Evolutionary conservation across 2,329 filamentous ascomycete genomes (phyloP).

Genomic region (Balansia obtecta): DNA sequence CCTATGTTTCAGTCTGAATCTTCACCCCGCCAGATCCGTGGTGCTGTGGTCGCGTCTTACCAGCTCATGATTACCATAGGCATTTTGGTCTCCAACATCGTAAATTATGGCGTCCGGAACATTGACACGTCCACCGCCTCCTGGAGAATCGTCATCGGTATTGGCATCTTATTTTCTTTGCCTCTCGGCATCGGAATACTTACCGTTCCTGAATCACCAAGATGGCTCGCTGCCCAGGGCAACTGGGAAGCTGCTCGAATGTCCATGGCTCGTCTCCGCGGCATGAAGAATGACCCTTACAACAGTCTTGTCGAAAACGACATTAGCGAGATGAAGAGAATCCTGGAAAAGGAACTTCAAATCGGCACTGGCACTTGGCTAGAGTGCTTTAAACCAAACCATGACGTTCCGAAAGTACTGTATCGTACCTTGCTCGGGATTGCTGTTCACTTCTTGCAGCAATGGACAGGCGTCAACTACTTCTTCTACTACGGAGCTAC

Average conservation of each 20-base stretch:
- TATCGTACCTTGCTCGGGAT: slow-evolving; percentile 56
- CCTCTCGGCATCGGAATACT: slow-evolving; percentile 41
- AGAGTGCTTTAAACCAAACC: slow-evolving; percentile 48
- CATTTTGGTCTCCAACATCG: slow-evolving; percentile 44
- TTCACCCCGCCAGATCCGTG: slow-evolving; percentile 48
- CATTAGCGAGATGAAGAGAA: slow-evolving; percentile 36
- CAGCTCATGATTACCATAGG: slow-evolving; percentile 64
- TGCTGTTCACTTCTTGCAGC: slow-evolving; percentile 52
- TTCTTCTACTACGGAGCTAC: slow-evolving; percentile 56
- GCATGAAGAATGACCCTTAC: slow-evolving; percentile 32
- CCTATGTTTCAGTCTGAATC: slow-evolving; percentile 58
- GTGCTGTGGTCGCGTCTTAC: slow-evolving; percentile 55
- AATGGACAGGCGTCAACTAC: slow-evolving; percentile 51
- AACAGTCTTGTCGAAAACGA: slow-evolving; percentile 37
- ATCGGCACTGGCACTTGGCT: slow-evolving; percentile 38
- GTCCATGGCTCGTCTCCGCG: slow-evolving; percentile 41
- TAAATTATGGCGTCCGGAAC: slow-evolving; percentile 38
- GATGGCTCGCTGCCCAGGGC: slow-evolving; percentile 38
- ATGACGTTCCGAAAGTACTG: slow-evolving; percentile 40
- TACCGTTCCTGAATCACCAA: slow-evolving; percentile 42
- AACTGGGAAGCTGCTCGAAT: slow-evolving; percentile 35
- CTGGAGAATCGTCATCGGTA: slow-evolving; percentile 51
- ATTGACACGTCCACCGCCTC: slow-evolving; percentile 30
- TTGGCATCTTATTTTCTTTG: slow-evolving; percentile 40
- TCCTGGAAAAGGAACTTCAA: slow-evolving; percentile 30